phyloP scores from a whole-genome alignment of 495 filamentous ascomycete species.

The Lasiosphaeris hirsuta region DNA sequence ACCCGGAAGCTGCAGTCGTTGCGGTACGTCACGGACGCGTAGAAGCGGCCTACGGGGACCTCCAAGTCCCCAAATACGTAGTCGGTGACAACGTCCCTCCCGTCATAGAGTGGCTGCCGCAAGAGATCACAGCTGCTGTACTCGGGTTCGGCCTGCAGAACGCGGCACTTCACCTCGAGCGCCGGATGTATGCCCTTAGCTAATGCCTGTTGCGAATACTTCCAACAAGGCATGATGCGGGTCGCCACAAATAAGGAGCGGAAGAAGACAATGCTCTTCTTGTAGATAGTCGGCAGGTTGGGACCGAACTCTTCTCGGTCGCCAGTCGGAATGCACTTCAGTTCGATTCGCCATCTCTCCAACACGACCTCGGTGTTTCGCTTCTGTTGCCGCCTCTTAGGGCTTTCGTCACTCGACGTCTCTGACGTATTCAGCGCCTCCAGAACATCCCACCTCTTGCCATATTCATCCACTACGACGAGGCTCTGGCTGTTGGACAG shows the following conservation, averaged over 20 bases:
- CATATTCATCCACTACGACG: constrained; percentile 80
- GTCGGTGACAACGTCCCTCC: constrained; percentile 64
- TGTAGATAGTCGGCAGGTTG: constrained; percentile 85
- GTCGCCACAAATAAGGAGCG: constrained; percentile 83
- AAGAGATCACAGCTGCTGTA: constrained; percentile 59
- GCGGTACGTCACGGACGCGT: constrained; percentile 76
- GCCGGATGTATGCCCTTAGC: constrained; percentile 61
- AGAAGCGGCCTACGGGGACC: constrained; percentile 80
- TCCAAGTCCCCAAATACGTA: constrained; percentile 78
- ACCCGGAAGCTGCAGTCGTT: constrained; percentile 86
- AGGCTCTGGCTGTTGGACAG: constrained; percentile 83
- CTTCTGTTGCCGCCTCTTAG: constrained; percentile 29
- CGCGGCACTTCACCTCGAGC: constrained; percentile 75
- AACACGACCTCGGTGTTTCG: constrained; percentile 68
- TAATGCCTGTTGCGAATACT: constrained; percentile 67
- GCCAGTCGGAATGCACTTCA: constrained; percentile 55
- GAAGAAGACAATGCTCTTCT: constrained; percentile 92
- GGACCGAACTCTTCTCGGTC: constrained; percentile 60
- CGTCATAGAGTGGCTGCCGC: constrained; percentile 67
- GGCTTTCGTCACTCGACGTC: constrained; percentile 52
- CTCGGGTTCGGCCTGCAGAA: constrained; percentile 56
- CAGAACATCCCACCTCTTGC: constrained; percentile 86
- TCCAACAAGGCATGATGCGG: constrained; percentile 83
- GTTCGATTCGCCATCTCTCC: constrained; percentile 84
- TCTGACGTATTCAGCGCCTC: constrained; percentile 71